Conservation (phyloP, 805 yeast genomes). For the Starmerella sp. region DNA sequence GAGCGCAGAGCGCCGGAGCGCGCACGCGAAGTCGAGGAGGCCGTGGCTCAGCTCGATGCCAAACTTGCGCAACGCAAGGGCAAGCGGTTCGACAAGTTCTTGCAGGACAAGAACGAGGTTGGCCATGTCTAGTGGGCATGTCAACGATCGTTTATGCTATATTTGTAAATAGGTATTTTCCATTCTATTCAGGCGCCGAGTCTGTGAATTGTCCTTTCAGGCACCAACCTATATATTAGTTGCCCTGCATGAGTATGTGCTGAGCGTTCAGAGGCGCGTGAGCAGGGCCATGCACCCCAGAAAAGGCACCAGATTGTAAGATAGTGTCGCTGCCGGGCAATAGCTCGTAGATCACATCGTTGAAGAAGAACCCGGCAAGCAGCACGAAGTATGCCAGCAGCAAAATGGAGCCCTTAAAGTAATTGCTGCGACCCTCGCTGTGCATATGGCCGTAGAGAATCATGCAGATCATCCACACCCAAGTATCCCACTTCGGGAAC, state of each 20-base stretch:
- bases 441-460: conserved; percentile 85
- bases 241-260: too few relatives aligned
- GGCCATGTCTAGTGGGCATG: conserved; percentile 8
- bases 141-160: background rate
- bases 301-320: too few relatives aligned
- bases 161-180: background rate
- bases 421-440: conserved; percentile 93
- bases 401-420: conserved; percentile 86
- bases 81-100: conserved; percentile 26
- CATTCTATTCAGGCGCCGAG: background rate
- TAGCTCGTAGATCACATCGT: conserved; percentile 32
- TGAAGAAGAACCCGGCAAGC: conserved; percentile 69
- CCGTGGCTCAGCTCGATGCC: conserved; percentile 55
- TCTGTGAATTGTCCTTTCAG: too few relatives aligned
- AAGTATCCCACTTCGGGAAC: conserved; percentile 91
- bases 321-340: conserved; percentile 1
- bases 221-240: too few relatives aligned
- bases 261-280: too few relatives aligned
- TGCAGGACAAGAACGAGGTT: conserved; percentile 13
- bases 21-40: conserved; percentile 50
- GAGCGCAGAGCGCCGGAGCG: conserved; percentile 51
- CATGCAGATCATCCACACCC: conserved; percentile 74
- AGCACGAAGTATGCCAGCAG: conserved; percentile 67
- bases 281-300: too few relatives aligned
- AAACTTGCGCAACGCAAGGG: conserved; percentile 57